Evolutionary conservation across 441 rosid genomes (phyloP), one percentile per base, ranked within the genome.

Genomic region (Theobroma grandiflorum): DNA sequence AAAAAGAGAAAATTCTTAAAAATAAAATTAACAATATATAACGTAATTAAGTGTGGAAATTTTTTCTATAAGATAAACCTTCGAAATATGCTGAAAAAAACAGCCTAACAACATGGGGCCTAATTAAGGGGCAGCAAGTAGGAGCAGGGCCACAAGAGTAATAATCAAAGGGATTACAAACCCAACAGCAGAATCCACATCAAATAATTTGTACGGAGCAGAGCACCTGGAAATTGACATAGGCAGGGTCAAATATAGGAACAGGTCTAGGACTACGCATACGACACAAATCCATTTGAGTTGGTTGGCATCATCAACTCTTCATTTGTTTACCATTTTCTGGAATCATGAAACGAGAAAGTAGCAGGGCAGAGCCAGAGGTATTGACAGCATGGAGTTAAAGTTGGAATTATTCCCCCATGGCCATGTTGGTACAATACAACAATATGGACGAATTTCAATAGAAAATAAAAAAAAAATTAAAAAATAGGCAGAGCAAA

Each of bases 251-350:
- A 18, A 72, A n/a, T 38, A 50, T 38, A 55, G 49, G 63, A 72
- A 57, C 22, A 16, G 42, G 59, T 33, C 43, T 31, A 16, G 45
- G 16, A 52, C 47, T 50, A 73, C 62, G 52, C 61, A 66, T 55
- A 57, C 57, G n/a, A 43, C 15, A 26, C 50, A 52, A 35, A 12
- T 10, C 26, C 16, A 8, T 2, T 74, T 49, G 15, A 11, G 18
- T 37, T 22, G 65, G 57, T 74, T 58, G 70, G 57, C 85, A 76
- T 71, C 74, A 78, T 75, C 69, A 52, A 10, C 79, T 68, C 79
- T 37, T 42, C 65, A 50, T 59, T 26, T 50, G 67, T 74, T 64
- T 62, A 68, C 67, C 77, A 76, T 47, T 33, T 12, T 35, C 37
- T 47, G 70, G 65, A 82, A 79, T 64, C 55, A 49, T 37, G 45